Base-by-base conservation (phyloP, 2,329 filamentous ascomycete species). In the Hymenoscyphus repandus region DNA sequence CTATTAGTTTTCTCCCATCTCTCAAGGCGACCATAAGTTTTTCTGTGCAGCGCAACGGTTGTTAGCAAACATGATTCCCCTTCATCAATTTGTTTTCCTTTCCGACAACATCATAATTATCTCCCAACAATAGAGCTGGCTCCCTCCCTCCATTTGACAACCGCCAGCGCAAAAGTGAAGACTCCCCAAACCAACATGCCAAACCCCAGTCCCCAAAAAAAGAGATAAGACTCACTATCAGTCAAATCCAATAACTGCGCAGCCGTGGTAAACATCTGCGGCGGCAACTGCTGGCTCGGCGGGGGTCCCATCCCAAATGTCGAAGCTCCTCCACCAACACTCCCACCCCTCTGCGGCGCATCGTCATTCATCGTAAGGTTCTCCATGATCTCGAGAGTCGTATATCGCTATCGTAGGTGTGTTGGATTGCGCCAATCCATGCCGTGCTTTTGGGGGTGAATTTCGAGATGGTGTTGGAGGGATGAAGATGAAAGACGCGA, bases 221-320 rank as follows among this genome's bases (percentile, higher is more conserved):
- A 27, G n/a, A 32, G 45, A 54, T 45, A 41, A 53, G 63, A 64
- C 88, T 75, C 82, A 97, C 92, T 99, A 74, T 99, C 93, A 63
- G 93, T 97, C 64, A 99, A 78, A 69, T 99, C 93, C 52, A 99
- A 76, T 52, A 99, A 76, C 74, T 97, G 93, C 49, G 93, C 91
- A 31, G 93, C 93, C 31, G 93, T 99, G 15, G 93, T 95, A 73
- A 99, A 99, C 86, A 97, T 96, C 75, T 99, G 92, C 53, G 91
- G 91, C 12, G 88, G 88, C 36, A 92, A 74, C 70, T 89, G 86
- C 57, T 81, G 78, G 30, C 71, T 73, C 60, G 47, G 64, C 53
- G 43, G 58, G 15, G 60, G 57, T 20, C 60, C 52, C 40, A 57
- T 33, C 15, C 61, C 61, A 41, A 42, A 13, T 45, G 52, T 43